These are phyloP conservation scores for Hygrocybe punicea DNA, from an alignment of 768 basidiomycete genomes.

Conservation along the genomic window DNA sequence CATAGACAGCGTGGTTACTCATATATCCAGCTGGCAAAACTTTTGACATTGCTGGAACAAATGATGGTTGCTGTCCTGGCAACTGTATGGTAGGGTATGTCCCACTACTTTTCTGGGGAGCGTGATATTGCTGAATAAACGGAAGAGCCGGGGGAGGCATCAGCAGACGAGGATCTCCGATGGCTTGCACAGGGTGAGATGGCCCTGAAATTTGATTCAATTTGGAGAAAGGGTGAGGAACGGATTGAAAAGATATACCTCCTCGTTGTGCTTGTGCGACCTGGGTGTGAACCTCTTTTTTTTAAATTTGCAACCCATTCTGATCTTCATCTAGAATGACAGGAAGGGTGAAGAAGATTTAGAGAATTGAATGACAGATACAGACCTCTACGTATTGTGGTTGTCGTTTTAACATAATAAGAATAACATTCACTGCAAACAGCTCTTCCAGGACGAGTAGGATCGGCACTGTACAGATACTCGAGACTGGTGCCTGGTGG, in stretches of 20 bases:
- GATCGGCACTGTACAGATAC: not conserved
- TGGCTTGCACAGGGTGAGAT: not conserved
- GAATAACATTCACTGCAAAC: not conserved
- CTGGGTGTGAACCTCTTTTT: not conserved
- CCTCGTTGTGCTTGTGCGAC: not conserved
- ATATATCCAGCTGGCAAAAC: not conserved
- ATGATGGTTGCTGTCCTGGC: not conserved
- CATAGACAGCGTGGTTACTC: not conserved
- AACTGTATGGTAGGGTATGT: not conserved
- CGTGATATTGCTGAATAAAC: not conserved
- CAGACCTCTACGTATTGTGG: not conserved
- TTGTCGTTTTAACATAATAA: not conserved
- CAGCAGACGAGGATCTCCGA: not conserved
- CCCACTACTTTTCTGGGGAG: not conserved
- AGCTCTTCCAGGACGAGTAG: not conserved
- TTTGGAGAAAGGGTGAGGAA: not conserved
- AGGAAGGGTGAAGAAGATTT: too few relatives aligned
- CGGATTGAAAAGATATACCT: not conserved
- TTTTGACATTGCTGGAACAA: not conserved
- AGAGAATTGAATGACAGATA: too few relatives aligned
- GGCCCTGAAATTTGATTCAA: not conserved
- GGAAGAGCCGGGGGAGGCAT: not conserved
- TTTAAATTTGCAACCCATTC: too few relatives aligned
- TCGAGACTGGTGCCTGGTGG: not conserved
- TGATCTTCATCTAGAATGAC: too few relatives aligned